These are phyloP conservation scores for Hamigera avellanea DNA, from an alignment of 495 filamentous ascomycete species.

Conservation along the genomic window DNA sequence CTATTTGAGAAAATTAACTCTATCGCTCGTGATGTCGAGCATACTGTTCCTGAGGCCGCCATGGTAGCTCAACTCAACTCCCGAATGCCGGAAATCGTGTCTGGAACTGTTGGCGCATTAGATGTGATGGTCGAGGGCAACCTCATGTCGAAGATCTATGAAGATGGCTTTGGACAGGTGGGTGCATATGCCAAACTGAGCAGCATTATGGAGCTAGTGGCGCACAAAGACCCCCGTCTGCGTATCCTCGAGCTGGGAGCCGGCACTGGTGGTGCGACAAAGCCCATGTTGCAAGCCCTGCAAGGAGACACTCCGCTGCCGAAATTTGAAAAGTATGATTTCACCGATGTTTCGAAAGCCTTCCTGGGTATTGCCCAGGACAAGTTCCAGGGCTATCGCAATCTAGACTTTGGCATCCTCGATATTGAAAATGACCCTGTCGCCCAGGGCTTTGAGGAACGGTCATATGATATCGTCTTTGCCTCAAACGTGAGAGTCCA, in stretches of 20 bases:
- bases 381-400: conserved; percentile 20
- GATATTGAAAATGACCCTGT: conserved; percentile 37
- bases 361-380: conserved; percentile 39
- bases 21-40: background rate
- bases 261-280: conserved; percentile 28
- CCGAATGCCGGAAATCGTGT: background rate
- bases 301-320: conserved; percentile 13
- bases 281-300: conserved; percentile 6
- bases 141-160: background rate
- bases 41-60: background rate
- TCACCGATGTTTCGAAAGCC: conserved; percentile 31
- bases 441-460: conserved; percentile 35
- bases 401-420: conserved; percentile 32
- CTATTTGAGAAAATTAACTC: background rate
- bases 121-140: background rate
- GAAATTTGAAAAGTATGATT: conserved; percentile 8
- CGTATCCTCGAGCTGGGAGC: conserved; percentile 36
- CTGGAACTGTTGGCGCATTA: background rate
- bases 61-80: background rate
- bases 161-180: background rate
- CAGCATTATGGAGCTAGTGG: background rate
- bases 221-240: conserved; percentile 18
- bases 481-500: conserved; percentile 37
- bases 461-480: conserved; percentile 39
- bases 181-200: background rate